Percentiles rank a stretch among this genome's conserved stretches.
These are phyloP conservation scores for Trichocladium antarcticum DNA, from an alignment of 495 filamentous ascomycete genomes.

Conservation along the genomic window DNA sequence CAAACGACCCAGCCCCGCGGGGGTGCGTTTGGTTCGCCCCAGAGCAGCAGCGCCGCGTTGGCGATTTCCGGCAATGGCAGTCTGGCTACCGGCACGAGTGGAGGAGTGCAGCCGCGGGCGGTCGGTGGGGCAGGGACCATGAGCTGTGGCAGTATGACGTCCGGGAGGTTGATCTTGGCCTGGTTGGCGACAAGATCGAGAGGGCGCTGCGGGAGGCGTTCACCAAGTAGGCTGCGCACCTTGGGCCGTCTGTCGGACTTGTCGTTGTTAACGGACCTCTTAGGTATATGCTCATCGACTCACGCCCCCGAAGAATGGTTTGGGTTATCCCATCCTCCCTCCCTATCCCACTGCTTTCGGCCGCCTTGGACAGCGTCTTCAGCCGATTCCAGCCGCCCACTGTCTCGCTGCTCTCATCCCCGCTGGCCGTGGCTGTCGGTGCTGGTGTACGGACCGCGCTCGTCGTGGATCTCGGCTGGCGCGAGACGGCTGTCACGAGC, in stretches of 20 bases:
- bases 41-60: constrained; percentile 59
- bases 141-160: constrained; percentile 79
- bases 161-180: constrained; percentile 56
- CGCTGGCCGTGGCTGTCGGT: constrained; percentile 58
- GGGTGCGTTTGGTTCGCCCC: constrained; percentile 62
- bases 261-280: not conserved
- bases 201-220: constrained; percentile 73
- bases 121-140: constrained; percentile 57
- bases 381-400: constrained; percentile 65
- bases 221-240: constrained; percentile 45
- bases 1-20: constrained; percentile 64
- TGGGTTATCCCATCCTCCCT: constrained; percentile 66
- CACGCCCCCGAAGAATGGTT: constrained; percentile 56
- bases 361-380: constrained; percentile 65
- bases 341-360: constrained; percentile 67
- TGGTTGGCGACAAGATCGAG: constrained; percentile 84
- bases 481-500: constrained; percentile 67
- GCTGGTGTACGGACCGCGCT: constrained; percentile 73
- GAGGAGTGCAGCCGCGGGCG: constrained; percentile 31
- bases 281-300: constrained; percentile 66
- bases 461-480: constrained; percentile 85
- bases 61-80: constrained; percentile 69
- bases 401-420: constrained; percentile 67
- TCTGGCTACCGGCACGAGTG: constrained; percentile 39
- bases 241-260: not conserved